Base-by-base conservation (phyloP, 2,329 filamentous ascomycete genomes). In the Colletotrichum godetiae region DNA sequence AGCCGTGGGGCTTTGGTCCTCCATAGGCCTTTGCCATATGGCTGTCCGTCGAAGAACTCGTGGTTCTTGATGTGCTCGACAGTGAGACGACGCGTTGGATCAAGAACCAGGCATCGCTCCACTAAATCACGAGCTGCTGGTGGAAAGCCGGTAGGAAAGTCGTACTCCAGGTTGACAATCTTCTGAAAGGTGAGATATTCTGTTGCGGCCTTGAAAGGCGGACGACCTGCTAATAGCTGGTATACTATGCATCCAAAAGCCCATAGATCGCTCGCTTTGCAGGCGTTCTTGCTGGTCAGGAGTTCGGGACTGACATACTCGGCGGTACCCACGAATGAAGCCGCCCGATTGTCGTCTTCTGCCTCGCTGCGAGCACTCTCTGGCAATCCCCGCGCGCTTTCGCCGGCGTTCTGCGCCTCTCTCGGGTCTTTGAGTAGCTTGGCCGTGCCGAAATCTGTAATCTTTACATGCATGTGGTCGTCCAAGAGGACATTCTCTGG, bases 151-250 rank as follows among this genome's bases (percentile, higher is more conserved):
- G 90, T 84, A 0, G 97, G 97, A 76, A 98, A 99, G 58, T 96
- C 93, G 80, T 98, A 99, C 67, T 99, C 96, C 56, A 99, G 87
- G 37, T 90, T 93, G 66, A 99, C 94, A 80, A 99, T 99, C 84
- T 98, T 99, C 82, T 99, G 97, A 80, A 99, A 99, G 0, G 97
- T 99, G 80, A 97, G 89, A 79, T 98, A 99, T 81, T 99, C 97
- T 77, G 97, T 98, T 15, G 89, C 93, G 53, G 94, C 97, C 82
- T 99, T 99, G 87, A 99, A 99, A 0, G 97, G 97, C 6, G 97
- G 97, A 73, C 97, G 89, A n/a, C 97, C 97, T n/a, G 94, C 94
- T 42, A 99, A 87, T 31, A 99, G 89, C 82, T 99, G 97, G 82
- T 97, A 99, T 75, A 99, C 92, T 78, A 99, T 99, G 85, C 97